Evolutionary conservation across 1,284 basidiomycete species (phyloP).

Genomic region (Cryptococcus wingfieldii): DNA sequence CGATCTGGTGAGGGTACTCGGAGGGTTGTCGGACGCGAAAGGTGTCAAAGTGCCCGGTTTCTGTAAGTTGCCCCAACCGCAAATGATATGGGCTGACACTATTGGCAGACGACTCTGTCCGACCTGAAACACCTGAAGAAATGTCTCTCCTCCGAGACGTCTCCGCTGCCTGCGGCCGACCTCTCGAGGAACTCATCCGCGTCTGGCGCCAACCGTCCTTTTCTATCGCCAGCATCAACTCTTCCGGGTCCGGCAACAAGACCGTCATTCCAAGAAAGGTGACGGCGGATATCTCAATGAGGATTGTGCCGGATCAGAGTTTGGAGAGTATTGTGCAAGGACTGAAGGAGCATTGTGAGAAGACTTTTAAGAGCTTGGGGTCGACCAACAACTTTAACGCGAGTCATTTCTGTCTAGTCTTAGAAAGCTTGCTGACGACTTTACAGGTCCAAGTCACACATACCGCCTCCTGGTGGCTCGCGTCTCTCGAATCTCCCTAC

Average conservation of each 20-base stretch:
- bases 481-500: conserved; percentile 73
- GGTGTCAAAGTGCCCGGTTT: conserved; percentile 75
- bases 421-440: background rate
- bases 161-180: conserved; percentile 59
- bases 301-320: conserved; percentile 85
- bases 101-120: conserved; percentile 67
- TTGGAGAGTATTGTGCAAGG: conserved; percentile 64
- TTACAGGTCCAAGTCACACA: conserved; percentile 70
- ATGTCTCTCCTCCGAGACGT: conserved; percentile 63
- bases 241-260: conserved; percentile 41
- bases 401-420: conserved; percentile 11
- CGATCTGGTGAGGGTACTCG: conserved; percentile 83
- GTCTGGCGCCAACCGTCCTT: conserved; percentile 60
- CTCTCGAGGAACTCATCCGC: conserved; percentile 63
- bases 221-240: conserved; percentile 44
- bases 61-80: conserved; percentile 56
- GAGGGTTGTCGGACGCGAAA: conserved; percentile 61
- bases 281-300: conserved; percentile 73
- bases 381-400: conserved; percentile 73
- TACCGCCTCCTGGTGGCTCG: conserved; percentile 94
- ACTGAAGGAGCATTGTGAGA: conserved; percentile 60
- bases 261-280: conserved; percentile 84
- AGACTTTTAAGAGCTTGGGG: conserved; percentile 59
- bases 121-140: conserved; percentile 63
- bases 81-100: background rate